Conservation (phyloP, 768 basidiomycete species). For the Mycena galopus region DNA sequence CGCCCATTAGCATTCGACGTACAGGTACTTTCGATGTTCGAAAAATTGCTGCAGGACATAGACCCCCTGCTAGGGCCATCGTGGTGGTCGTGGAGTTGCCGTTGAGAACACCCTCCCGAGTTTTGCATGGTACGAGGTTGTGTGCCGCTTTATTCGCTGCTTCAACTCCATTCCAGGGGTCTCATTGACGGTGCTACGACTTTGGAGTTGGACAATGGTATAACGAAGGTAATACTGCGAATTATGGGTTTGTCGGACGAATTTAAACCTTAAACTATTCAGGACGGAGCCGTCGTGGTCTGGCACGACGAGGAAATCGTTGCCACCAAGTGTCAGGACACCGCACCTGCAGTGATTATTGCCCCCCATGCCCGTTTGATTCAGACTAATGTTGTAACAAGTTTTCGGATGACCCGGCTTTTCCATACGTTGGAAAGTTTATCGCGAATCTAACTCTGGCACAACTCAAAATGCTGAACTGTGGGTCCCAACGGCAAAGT, state of each 20-base stretch:
- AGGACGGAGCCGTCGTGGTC: constrained; percentile 84
- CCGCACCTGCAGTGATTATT: constrained; percentile 66
- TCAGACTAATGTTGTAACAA: constrained; percentile 41
- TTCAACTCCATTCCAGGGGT: constrained; percentile 60
- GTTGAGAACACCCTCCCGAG: constrained; percentile 80
- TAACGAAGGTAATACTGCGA: constrained; percentile 68
- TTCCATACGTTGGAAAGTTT: constrained; percentile 83
- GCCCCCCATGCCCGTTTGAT: neutral
- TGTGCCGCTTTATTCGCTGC: constrained; percentile 20
- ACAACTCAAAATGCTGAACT: constrained; percentile 85
- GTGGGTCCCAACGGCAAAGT: constrained; percentile 74
- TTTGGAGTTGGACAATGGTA: constrained; percentile 83
- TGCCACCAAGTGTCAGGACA: constrained; percentile 77
- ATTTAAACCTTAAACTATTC: constrained; percentile 1
- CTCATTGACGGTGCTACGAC: constrained; percentile 82
- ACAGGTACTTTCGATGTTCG: constrained; percentile 52
- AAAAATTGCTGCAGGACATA: constrained; percentile 22
- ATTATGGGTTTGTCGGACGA: neutral
- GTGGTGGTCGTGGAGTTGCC: constrained; percentile 82
- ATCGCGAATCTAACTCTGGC: constrained; percentile 84
- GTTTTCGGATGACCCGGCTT: constrained; percentile 70
- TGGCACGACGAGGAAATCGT: constrained; percentile 84
- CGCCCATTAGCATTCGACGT: constrained; percentile 61
- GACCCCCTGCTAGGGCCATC: constrained; percentile 67
- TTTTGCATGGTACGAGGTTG: constrained; percentile 75